A percentile compares a stretch with the other conserved stretches of the same genome.
Evolutionary conservation across 2,329 filamentous ascomycete genomes (phyloP).

Genomic region (Pseudocercospora musae): DNA sequence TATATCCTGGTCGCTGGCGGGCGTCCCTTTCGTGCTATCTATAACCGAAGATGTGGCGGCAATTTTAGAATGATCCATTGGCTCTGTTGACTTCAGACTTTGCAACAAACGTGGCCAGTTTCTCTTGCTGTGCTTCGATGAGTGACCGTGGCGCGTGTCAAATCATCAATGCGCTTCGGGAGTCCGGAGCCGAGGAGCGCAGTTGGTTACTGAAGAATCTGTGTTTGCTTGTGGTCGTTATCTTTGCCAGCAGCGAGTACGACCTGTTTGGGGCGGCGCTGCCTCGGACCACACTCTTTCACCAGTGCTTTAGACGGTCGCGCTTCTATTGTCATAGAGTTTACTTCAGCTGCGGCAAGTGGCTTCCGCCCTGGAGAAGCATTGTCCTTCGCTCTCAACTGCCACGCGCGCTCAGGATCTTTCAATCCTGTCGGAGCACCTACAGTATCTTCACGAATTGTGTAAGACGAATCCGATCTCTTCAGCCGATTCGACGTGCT

Average conservation of each 20-base stretch:
- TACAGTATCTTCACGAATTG: not conserved
- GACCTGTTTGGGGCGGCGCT: not conserved
- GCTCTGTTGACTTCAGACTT: not conserved
- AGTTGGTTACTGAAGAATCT: not conserved
- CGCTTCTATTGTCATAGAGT: not conserved
- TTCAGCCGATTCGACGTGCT: not conserved
- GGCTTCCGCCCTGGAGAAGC: not conserved
- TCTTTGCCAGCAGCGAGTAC: not conserved
- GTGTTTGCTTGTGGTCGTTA: not conserved
- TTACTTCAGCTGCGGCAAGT: not conserved
- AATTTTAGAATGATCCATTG: not conserved
- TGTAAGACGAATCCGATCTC: not conserved
- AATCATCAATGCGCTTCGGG: not conserved
- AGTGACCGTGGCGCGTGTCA: not conserved
- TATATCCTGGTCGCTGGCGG: slow-evolving; percentile 2
- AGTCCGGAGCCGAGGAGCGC: not conserved
- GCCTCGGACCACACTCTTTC: not conserved
- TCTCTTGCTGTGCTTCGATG: not conserved
- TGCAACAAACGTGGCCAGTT: not conserved
- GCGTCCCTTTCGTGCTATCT: not conserved
- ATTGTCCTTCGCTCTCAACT: not conserved
- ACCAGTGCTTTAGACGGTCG: not conserved
- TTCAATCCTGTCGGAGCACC: not conserved
- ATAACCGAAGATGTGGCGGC: not conserved
- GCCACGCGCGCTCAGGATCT: not conserved